Base-by-base conservation (phyloP, 108 stramenopile species). In the Cyclotella baltica region DNA sequence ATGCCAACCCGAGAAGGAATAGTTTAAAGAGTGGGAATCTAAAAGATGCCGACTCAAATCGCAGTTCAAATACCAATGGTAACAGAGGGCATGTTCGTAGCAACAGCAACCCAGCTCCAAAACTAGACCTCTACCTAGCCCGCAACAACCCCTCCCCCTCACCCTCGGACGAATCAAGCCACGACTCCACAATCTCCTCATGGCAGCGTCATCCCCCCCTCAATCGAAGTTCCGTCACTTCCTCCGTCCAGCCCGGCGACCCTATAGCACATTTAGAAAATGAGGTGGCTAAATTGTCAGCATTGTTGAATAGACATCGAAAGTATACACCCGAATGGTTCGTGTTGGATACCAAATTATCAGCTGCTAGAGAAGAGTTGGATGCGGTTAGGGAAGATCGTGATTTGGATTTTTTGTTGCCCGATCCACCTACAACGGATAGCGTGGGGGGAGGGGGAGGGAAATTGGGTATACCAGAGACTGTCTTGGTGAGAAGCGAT, bases 241-340 rank as follows among this genome's bases (percentile, higher is more conserved):
- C 47, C 6, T 2, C 47, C 47, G 28, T 23, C 4, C 20, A 46
- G 3, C 20, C 29, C 40, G 65, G 29, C 23, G 31, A 28, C 25
- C 43, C 65, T 16, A 68, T 68, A 33, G 6, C 19, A 8, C 67
- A 36, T 6, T 51, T 68, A 30, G 67, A 68, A 35, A 4, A 33
- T 3, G 67, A 68, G 35, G 46, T 47, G 22, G 16, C 31, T 22
- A 51, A 53, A 68, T 51, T 68, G 16, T 53, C 30, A 3, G 20
- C 22, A 0, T 18, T 33, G n/a, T 19, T 68, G 20, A 51, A 68
- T 15, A 25, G 47, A 16, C 51, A 50, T 35, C 50, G 33, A 1
- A 68, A 68, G 47, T 68, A 52, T n/a, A 53, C 47, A 22, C 67
- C 46, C 1, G 67, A 68, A 53, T 68, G 67, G 67, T 68, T 68